A percentile compares a stretch with the other conserved stretches of the same genome.
phyloP scores from a whole-genome alignment of 1,284 basidiomycete species.

The Meira nashicola region DNA sequence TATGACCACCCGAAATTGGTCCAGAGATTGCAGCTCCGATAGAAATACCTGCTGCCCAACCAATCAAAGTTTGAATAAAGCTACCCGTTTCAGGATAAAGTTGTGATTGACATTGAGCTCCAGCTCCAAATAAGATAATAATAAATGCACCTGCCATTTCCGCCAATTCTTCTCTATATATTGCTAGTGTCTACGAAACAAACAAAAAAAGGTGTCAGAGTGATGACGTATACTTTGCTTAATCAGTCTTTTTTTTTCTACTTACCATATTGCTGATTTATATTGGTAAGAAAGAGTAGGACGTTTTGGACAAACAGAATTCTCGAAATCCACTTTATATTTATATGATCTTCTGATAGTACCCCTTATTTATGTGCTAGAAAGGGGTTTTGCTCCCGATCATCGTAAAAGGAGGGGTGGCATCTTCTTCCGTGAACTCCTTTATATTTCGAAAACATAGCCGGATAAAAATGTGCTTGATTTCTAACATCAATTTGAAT shows the following conservation, averaged over 20 bases:
- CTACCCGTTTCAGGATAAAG: constrained; percentile 22
- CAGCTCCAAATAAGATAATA: constrained; percentile 44
- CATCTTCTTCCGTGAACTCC: no score
- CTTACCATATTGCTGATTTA: not conserved
- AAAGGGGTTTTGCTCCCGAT: no score
- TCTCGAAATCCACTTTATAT: no score
- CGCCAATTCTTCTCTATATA: constrained; percentile 5
- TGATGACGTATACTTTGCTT: no score
- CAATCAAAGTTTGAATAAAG: not conserved
- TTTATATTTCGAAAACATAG: no score
- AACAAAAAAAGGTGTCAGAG: not conserved
- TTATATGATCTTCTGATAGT: no score
- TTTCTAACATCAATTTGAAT: no score
- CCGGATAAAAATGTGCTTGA: no score
- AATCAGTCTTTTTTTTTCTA: not conserved
- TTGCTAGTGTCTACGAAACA: not conserved
- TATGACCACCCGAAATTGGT: constrained; percentile 37
- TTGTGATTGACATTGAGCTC: constrained; percentile 43
- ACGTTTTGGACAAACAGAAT: no score
- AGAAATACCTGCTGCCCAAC: constrained; percentile 39
- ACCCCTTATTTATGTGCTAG: no score
- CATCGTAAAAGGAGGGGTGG: no score
- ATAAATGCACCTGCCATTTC: constrained; percentile 38
- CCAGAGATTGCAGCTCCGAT: constrained; percentile 34
- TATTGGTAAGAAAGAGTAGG: no score